phyloP scores from a whole-genome alignment of 352 stramenopile genomes.

The Globisporangium sylvaticum region DNA sequence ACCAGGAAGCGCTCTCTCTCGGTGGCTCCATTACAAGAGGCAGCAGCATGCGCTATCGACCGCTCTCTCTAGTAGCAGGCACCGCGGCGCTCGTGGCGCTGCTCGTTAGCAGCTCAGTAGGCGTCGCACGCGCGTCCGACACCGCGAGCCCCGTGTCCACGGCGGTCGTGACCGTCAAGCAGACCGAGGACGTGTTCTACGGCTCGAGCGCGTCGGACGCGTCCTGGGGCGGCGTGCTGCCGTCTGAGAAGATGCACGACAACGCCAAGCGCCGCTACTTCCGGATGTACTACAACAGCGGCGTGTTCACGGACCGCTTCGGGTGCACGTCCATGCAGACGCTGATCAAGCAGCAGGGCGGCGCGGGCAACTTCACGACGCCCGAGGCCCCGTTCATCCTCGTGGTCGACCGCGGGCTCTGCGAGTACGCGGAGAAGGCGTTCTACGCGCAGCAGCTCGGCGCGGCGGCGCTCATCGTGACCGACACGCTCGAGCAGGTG shows the following conservation, averaged over 20 bases:
- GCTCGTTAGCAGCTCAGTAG: background rate
- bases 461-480: slow-evolving; percentile 64
- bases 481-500: slow-evolving; percentile 68
- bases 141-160: slow-evolving; percentile 36
- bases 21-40: background rate
- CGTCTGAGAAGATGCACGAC: slow-evolving; percentile 42
- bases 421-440: slow-evolving; percentile 76
- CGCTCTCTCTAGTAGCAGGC: background rate
- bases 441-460: slow-evolving; percentile 62
- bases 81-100: background rate
- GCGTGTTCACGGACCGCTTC: slow-evolving; percentile 36
- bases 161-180: slow-evolving; percentile 55
- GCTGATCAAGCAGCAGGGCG: slow-evolving; percentile 22
- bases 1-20: background rate
- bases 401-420: slow-evolving; percentile 66
- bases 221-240: slow-evolving; percentile 47
- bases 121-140: slow-evolving; percentile 18
- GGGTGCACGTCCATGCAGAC: slow-evolving; percentile 41
- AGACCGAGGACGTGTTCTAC: slow-evolving; percentile 51
- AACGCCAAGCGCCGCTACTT: slow-evolving; percentile 43
- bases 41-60: background rate
- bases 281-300: slow-evolving; percentile 44
- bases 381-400: slow-evolving; percentile 49
- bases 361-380: slow-evolving; percentile 13
- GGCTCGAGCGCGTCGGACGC: slow-evolving; percentile 44